A percentile compares a stretch with the other conserved stretches of the same genome.
Evolutionary conservation across 495 filamentous ascomycete species (phyloP).

Genomic region (Penicillium roqueforti): DNA sequence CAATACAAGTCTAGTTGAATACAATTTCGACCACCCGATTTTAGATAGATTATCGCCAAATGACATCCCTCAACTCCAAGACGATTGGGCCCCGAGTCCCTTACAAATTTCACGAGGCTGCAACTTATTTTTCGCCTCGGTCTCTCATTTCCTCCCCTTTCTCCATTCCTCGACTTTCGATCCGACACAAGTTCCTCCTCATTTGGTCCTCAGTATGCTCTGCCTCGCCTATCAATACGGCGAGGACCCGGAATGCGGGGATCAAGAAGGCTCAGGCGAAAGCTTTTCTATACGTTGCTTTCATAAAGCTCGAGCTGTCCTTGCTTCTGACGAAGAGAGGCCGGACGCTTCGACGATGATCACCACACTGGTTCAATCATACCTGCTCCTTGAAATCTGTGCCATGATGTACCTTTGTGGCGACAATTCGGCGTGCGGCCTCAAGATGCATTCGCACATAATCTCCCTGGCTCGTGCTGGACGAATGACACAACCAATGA

Average conservation of each 20-base stretch:
- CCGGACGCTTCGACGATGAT: constrained; percentile 8
- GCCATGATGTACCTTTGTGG: constrained; percentile 39
- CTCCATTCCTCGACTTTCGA: constrained; percentile 33
- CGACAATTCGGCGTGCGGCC: constrained; percentile 22
- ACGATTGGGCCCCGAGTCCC: constrained; percentile 24
- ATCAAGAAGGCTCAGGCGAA: constrained; percentile 24
- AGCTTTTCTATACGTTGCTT: constrained; percentile 30
- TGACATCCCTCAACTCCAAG: constrained; percentile 16
- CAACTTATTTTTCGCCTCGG: constrained; percentile 29
- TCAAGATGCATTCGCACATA: constrained; percentile 33
- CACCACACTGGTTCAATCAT: constrained; percentile 26
- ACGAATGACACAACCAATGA: constrained; percentile 25
- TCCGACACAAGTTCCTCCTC: constrained; percentile 11
- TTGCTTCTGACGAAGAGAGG: constrained; percentile 16
- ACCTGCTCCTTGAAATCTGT: constrained; percentile 32
- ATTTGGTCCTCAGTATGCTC: constrained; percentile 32
- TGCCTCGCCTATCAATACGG: constrained; percentile 35
- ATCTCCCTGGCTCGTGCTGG: constrained; percentile 28
- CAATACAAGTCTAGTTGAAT: constrained; percentile 1
- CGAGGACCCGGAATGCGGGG: constrained; percentile 31
- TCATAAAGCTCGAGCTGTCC: constrained; percentile 25
- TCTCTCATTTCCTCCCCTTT: constrained; percentile 33
- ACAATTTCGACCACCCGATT: background rate
- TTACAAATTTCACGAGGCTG: constrained; percentile 26
- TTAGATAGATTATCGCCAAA: constrained; percentile 11